Conservation (phyloP, 1,284 basidiomycete species). For the Ganoderma multipileum region DNA sequence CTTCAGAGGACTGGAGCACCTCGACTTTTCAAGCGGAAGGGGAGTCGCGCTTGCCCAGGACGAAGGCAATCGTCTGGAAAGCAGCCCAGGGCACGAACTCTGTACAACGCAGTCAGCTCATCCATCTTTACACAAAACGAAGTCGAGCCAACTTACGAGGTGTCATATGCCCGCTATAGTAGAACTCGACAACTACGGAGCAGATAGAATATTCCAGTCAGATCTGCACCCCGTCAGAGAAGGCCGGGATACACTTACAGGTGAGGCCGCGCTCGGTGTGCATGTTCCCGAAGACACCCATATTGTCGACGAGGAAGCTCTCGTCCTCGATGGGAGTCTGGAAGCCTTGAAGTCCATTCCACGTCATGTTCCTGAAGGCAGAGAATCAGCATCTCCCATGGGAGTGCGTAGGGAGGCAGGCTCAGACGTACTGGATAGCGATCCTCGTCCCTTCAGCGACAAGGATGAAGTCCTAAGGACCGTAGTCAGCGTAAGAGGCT, state of each 20-base stretch:
- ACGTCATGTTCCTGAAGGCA: constrained; percentile 46
- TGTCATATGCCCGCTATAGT: constrained; percentile 65
- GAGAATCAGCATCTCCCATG: neutral
- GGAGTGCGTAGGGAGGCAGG: neutral
- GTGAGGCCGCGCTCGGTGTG: constrained; percentile 46
- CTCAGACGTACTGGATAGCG: constrained; percentile 55
- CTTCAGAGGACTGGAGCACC: too few species aligned
- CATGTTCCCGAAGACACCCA: constrained; percentile 45
- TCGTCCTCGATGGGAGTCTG: constrained; percentile 46
- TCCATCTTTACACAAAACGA: neutral
- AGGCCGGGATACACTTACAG: constrained; percentile 29
- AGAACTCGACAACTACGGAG: constrained; percentile 57
- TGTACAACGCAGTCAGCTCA: constrained; percentile 28
- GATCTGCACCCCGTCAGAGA: too few species aligned
- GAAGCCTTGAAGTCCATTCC: constrained; percentile 49
- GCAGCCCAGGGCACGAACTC: constrained; percentile 68
- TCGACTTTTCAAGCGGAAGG: constrained; percentile 44
- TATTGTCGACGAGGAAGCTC: constrained; percentile 43
- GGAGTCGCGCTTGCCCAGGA: constrained; percentile 57
- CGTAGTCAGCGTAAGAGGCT: neutral
- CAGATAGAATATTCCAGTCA: constrained; percentile 4
- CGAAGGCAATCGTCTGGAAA: constrained; percentile 55
- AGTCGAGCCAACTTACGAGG: constrained; percentile 49
- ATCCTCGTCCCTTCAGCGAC: constrained; percentile 65
- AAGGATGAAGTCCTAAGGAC: constrained; percentile 56